These are phyloP conservation scores for Pholiota conissans DNA, from an alignment of 768 basidiomycete species.

Conservation along the genomic window DNA sequence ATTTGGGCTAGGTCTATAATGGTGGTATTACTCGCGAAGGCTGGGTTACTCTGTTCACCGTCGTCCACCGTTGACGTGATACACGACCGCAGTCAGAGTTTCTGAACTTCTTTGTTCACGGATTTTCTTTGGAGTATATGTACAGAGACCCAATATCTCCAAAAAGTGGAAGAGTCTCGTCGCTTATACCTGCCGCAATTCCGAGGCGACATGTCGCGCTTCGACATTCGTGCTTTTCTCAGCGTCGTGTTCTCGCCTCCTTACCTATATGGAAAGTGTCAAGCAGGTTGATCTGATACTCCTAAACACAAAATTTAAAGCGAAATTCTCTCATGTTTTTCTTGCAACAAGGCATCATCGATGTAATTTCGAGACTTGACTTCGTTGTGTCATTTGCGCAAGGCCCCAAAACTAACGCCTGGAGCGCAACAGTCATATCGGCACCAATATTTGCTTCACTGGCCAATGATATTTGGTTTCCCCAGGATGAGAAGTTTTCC, in stretches of 20 bases:
- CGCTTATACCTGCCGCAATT: background rate
- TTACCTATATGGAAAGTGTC: background rate
- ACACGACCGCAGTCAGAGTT: background rate
- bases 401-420: background rate
- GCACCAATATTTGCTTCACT: background rate
- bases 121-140: background rate
- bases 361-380: no score
- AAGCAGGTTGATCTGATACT: background rate
- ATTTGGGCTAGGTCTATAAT: background rate
- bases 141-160: background rate
- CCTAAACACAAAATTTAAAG: background rate
- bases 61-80: background rate
- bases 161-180: background rate
- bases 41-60: background rate
- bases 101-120: background rate
- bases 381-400: background rate
- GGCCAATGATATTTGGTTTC: background rate
- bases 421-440: background rate
- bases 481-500: background rate
- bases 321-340: background rate
- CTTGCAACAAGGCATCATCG: background rate
- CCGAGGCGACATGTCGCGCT: background rate
- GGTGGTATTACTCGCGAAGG: background rate
- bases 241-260: background rate
- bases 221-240: background rate